Base-by-base conservation (phyloP, 371 early-diverging fungal species). In the Apophysomyces trapeziformis region DNA sequence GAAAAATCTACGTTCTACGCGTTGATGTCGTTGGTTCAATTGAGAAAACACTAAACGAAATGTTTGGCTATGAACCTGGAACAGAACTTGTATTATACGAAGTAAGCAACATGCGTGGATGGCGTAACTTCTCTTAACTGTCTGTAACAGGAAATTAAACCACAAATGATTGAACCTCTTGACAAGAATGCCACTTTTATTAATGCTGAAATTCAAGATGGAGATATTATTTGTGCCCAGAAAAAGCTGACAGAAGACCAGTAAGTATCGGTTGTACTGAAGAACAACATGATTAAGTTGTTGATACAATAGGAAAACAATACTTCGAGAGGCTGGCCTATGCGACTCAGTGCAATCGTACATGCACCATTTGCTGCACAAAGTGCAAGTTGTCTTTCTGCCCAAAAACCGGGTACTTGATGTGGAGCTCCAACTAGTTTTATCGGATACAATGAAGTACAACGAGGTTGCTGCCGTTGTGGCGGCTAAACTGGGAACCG, bases 141-240 rank as follows among this genome's bases (percentile, higher is more conserved):
- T 1, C 58, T 61, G 5, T 26, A 54, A n/a, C 13, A 37, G 44
- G 68, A 46, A 16, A 65, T 63, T 16, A 1, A 39, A 5, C 16
- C 67, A 13, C 37, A 63, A 18, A 46, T 70, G 5, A 67, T 61
- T 50, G 58, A 88, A 86, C 96, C 65, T 7, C 71, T 92, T 71
- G 85, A 88, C 68, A 64, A 70, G 41, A 80, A 83, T 57, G 38
- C 62, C 16, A 90, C 90, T 0, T 91, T 93, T 72, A 61, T 61
- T 11, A 68, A 77, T 11, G 85, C 91, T 37, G 93, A 93, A 67
- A 77, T 96, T 43, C 87, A 87, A 61, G 36, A 86, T 65, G 96
- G 97, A 8, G 95, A 96, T 73, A 96, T 96, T 56, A 80, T 96
- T 63, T 89, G 89, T 70, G 90, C 89, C 70, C 93, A 94, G 68